phyloP scores from a whole-genome alignment of 805 yeast species.

The Teunomyces lycoperdinae region DNA sequence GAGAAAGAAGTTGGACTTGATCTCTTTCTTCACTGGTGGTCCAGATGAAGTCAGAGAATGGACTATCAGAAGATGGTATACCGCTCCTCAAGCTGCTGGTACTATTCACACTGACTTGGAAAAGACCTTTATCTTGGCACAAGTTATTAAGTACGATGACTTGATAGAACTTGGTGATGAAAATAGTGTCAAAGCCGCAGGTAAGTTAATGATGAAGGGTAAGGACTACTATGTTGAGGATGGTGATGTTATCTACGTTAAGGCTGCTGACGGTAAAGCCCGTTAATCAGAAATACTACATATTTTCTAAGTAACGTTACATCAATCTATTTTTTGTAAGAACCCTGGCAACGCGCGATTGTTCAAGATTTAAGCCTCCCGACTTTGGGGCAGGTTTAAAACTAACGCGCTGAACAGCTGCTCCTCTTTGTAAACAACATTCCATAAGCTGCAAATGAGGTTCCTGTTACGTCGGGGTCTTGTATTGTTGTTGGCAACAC shows the following conservation, averaged over 20 bases:
- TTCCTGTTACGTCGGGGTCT: slow-evolving; percentile 6
- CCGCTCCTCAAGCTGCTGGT: slow-evolving; percentile 99
- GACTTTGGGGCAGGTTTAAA: background rate
- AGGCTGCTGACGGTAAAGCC: slow-evolving; percentile 91
- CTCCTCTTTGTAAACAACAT: background rate
- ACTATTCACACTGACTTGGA: slow-evolving; percentile 94
- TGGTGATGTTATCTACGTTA: slow-evolving; percentile 88
- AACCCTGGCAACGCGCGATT: background rate
- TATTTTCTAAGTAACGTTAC: background rate
- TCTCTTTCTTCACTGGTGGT: slow-evolving; percentile 95
- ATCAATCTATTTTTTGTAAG: background rate
- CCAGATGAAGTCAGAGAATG: slow-evolving; percentile 97
- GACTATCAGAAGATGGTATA: slow-evolving; percentile 89
- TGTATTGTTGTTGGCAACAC: background rate
- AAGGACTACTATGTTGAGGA: slow-evolving; percentile 93
- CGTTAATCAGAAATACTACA: slow-evolving; percentile 26
- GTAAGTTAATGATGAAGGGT: slow-evolving; percentile 89
- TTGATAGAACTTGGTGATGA: slow-evolving; percentile 74
- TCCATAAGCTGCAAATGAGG: slow-evolving; percentile 4
- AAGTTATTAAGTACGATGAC: slow-evolving; percentile 83
- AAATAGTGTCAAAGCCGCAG: slow-evolving; percentile 76
- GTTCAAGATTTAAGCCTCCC: background rate
- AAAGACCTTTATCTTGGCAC: slow-evolving; percentile 92
- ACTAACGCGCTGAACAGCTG: background rate
- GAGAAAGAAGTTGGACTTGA: slow-evolving; percentile 83